These are phyloP conservation scores for Paraurostyla sp. DNA, from an alignment of 73 alveolate species.

Conservation along the genomic window DNA sequence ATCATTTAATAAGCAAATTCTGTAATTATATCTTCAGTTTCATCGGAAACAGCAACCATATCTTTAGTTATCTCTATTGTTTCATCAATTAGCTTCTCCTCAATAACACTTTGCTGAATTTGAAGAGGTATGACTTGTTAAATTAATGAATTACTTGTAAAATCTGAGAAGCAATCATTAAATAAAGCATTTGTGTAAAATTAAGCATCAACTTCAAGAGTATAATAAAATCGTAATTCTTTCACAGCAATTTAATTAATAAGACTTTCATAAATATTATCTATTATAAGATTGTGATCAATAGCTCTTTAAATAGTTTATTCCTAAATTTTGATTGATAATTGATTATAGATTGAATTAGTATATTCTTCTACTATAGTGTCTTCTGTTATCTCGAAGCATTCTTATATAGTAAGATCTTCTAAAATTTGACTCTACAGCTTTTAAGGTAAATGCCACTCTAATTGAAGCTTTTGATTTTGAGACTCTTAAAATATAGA, in stretches of 20 bases:
- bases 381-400: not conserved
- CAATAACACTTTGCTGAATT: not conserved
- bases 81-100: not conserved
- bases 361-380: no score
- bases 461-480: no score
- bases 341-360: no score
- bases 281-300: not conserved
- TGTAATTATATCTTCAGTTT: conserved; percentile 20
- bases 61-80: not conserved
- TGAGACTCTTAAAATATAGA: no score
- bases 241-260: not conserved
- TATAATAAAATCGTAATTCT: not conserved
- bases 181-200: not conserved
- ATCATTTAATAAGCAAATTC: conserved; percentile 42
- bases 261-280: not conserved
- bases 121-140: not conserved
- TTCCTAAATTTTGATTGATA: no score
- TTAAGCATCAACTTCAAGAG: not conserved
- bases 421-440: not conserved
- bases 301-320: no score
- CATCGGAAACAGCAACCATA: not conserved
- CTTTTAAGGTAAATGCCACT: not conserved
- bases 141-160: not conserved
- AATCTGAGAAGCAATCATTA: not conserved
- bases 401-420: not conserved